Evolutionary conservation across 1,139 yeast species (phyloP), one percentile per base, ranked within the genome.

Genomic region (Diutina mesorugosa): DNA sequence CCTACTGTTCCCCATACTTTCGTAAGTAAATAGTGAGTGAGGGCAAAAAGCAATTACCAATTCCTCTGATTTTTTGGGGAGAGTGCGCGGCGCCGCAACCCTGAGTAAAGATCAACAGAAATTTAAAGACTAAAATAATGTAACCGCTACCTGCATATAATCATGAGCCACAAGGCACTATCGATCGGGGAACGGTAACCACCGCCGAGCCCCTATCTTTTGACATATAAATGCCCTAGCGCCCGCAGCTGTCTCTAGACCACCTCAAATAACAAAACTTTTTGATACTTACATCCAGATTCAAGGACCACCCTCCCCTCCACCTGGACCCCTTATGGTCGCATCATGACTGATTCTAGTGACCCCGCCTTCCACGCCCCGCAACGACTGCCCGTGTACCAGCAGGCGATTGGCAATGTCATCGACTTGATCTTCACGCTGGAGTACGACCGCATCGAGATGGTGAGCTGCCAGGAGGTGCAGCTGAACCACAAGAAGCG

Each of bases 391-490:
- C 53, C 53, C 9, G 45, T 32, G 45, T 50, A 50, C 28, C 53
- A 50, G 12, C 14, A 16, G 28, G 53, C 53, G 12, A 50, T 50
- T 16, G 53, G 53, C n/a, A 50, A 50, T 6, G 53, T 50, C 26
- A 50, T 50, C 32, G 53, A 50, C 32, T 50, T 50, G 53, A 50
- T 50, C 45, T 50, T 50, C 12, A 9, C 18, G 12, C 45, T 32
- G 53, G 53, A 50, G 18, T 50, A 50, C n/a, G 53, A 50, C 28
- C 53, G 53, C 26, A 50, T 50, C 32, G 53, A 50, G n/a, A 16
- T 21, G 12, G 53, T 50, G 6, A 50, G 53, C n/a, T 32, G 41
- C 10, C 45, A 30, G 29, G 53, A 50, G n/a, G 53, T 50, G 6
- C 29, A 50, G 14, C 14, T 18, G 45, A 50, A 50, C 16, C 45